phyloP scores from a whole-genome alignment of 148 eudicot genomes.

The Rhododendron griersonianum region DNA sequence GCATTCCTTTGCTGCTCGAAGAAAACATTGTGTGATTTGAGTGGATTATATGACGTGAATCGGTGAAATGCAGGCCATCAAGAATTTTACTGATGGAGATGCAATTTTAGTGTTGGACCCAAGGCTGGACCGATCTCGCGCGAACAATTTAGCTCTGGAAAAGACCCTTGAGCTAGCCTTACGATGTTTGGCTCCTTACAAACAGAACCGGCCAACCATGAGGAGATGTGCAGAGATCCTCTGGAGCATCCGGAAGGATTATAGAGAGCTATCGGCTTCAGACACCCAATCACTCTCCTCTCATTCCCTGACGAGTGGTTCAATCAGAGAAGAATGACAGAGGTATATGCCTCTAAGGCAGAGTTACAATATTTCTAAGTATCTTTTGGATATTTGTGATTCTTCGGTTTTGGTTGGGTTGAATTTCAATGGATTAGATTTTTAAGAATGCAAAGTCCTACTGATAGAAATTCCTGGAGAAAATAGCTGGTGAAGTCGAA shows the following conservation, averaged over 20 bases:
- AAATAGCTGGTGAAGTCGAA: background rate
- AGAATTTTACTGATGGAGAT: slow-evolving; percentile 67
- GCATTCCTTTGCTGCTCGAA: background rate
- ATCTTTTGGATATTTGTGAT: background rate
- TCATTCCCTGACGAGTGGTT: slow-evolving; percentile 19
- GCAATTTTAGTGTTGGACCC: slow-evolving; percentile 63
- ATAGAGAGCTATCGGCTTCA: slow-evolving; percentile 35
- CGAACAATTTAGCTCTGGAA: slow-evolving; percentile 48
- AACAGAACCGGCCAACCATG: slow-evolving; percentile 68
- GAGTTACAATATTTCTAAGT: background rate
- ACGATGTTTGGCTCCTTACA: slow-evolving; percentile 58
- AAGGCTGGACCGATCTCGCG: slow-evolving; percentile 44
- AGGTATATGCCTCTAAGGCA: background rate
- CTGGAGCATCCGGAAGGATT: slow-evolving; percentile 79
- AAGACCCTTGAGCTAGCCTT: slow-evolving; percentile 65
- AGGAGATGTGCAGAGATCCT: slow-evolving; percentile 70
- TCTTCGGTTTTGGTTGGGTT: background rate
- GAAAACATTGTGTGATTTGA: background rate
- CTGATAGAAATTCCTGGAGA: background rate
- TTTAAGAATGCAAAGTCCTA: background rate
- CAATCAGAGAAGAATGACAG: slow-evolving; percentile 18
- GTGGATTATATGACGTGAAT: background rate
- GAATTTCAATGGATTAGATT: background rate
- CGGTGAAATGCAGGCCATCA: slow-evolving; percentile 52
- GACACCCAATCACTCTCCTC: slow-evolving; percentile 23